Conservation (phyloP, 805 yeast genomes). For the Lachancea fermentati region DNA sequence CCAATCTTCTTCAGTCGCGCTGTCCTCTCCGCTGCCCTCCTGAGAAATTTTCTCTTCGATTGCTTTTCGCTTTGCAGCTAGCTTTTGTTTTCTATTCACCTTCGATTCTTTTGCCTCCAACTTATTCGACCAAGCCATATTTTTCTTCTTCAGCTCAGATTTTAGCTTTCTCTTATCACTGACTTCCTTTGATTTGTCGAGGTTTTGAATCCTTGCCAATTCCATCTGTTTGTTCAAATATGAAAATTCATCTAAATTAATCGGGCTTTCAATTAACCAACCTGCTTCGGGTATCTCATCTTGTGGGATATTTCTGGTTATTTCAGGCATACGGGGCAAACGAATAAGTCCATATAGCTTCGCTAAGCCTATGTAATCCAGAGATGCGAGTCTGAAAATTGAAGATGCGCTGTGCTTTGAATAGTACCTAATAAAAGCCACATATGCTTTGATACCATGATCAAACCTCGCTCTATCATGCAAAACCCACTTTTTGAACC, state of each 20-base stretch:
- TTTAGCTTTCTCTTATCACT: slow-evolving; percentile 35
- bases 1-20: slow-evolving; percentile 70
- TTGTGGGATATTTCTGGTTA: slow-evolving; percentile 42
- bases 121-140: slow-evolving; percentile 79
- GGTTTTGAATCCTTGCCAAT: slow-evolving; percentile 49
- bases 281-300: slow-evolving; percentile 63
- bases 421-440: slow-evolving; percentile 77
- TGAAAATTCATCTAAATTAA: slow-evolving; percentile 63
- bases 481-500: slow-evolving; percentile 50
- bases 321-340: slow-evolving; percentile 93
- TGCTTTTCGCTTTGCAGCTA: slow-evolving; percentile 50
- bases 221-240: slow-evolving; percentile 67
- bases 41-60: slow-evolving; percentile 45
- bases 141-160: slow-evolving; percentile 44
- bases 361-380: slow-evolving; percentile 72
- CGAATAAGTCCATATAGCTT: slow-evolving; percentile 73
- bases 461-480: slow-evolving; percentile 80
- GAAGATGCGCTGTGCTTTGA: slow-evolving; percentile 85
- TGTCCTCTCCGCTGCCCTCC: slow-evolving; percentile 33
- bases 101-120: slow-evolving; percentile 55
- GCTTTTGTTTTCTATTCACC: slow-evolving; percentile 59
- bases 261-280: slow-evolving; percentile 54
- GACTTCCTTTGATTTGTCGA: slow-evolving; percentile 41
- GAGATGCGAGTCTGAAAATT: slow-evolving; percentile 65
- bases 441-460: slow-evolving; percentile 69